phyloP scores from a whole-genome alignment of 352 stramenopile genomes.

The Phytophthora hibernalis region DNA sequence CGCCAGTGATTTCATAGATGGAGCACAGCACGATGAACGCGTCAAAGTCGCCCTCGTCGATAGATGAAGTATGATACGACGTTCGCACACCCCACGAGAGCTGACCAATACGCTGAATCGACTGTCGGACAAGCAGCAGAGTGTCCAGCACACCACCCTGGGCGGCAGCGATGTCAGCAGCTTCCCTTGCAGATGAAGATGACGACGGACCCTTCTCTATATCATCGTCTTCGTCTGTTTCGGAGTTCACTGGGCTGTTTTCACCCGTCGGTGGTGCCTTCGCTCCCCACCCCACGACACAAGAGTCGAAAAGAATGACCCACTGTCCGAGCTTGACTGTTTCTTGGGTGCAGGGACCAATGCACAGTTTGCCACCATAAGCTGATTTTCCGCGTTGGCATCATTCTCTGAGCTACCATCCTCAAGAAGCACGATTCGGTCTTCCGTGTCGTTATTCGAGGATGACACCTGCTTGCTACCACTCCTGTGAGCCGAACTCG shows the following conservation, averaged over 20 bases:
- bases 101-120: constrained; percentile 85
- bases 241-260: constrained; percentile 72
- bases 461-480: constrained; percentile 20
- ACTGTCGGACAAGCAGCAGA: constrained; percentile 82
- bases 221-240: constrained; percentile 80
- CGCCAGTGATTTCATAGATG: constrained; percentile 77
- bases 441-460: constrained; percentile 15
- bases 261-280: constrained; percentile 52
- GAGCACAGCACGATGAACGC: constrained; percentile 87
- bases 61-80: constrained; percentile 84
- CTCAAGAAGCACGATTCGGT: constrained; percentile 48
- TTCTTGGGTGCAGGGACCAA: constrained; percentile 34
- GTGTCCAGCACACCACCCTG: constrained; percentile 77
- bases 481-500: constrained; percentile 1
- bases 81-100: constrained; percentile 85
- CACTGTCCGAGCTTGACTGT: constrained; percentile 39
- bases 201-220: constrained; percentile 69
- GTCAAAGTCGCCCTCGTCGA: constrained; percentile 86
- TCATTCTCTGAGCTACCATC: constrained; percentile 45
- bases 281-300: constrained; percentile 71
- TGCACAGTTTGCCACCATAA: constrained; percentile 51
- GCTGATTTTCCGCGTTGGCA: constrained; percentile 43
- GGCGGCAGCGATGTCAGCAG: constrained; percentile 58
- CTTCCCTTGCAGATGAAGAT: constrained; percentile 60
- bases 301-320: constrained; percentile 51